Evolutionary conservation across 768 basidiomycete genomes (phyloP).

Genomic region (Myochromella boudieri): DNA sequence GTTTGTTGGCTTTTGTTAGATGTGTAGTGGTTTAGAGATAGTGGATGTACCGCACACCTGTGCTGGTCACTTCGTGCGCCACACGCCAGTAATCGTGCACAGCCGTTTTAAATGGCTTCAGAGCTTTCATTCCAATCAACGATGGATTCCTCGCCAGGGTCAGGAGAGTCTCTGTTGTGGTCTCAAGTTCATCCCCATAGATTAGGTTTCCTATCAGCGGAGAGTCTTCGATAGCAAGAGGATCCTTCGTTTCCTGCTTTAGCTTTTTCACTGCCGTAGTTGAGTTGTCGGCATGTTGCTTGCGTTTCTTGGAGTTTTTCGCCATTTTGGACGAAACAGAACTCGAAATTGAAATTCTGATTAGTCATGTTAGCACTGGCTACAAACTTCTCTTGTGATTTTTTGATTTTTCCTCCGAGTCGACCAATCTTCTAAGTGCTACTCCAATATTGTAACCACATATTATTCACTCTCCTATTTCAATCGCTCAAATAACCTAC

Average conservation of each 20-base stretch:
- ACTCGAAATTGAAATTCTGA: no score
- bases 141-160: slow-evolving; percentile 30
- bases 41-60: slow-evolving; percentile 23
- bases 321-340: no score
- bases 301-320: slow-evolving; percentile 20
- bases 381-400: no score
- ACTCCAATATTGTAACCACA: no score
- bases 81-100: slow-evolving; percentile 39
- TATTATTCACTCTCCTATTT: no score
- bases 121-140: slow-evolving; percentile 28
- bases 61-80: slow-evolving; percentile 28
- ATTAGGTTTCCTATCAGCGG: slow-evolving; percentile 31
- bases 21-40: neutral
- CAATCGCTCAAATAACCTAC: no score
- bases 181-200: slow-evolving; percentile 35
- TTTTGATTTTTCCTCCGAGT: no score
- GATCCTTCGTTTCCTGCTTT: slow-evolving; percentile 7
- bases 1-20: neutral
- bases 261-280: slow-evolving; percentile 14
- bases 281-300: slow-evolving; percentile 14
- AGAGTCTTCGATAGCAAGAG: neutral
- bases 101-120: slow-evolving; percentile 37
- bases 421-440: no score
- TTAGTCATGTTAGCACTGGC: no score
- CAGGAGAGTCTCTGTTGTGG: slow-evolving; percentile 33